Conservation (phyloP, 352 stramenopile genomes). For the Globisporangium camurandrum region DNA sequence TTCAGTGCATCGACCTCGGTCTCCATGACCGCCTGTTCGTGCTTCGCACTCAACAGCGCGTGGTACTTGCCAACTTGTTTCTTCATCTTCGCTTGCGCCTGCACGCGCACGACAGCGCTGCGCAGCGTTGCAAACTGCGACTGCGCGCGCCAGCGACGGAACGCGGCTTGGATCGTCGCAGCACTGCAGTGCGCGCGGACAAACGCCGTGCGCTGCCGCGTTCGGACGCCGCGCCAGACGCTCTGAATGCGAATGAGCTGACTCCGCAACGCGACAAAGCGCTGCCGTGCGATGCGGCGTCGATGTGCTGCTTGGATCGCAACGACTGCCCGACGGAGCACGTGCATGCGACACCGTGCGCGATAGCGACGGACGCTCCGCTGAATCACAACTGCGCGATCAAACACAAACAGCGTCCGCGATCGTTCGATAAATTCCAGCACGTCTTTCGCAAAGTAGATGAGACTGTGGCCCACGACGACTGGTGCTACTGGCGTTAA, state of each 20-base stretch:
- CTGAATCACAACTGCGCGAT: constrained; percentile 60
- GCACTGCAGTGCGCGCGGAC: constrained; percentile 52
- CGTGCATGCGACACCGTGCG: constrained; percentile 38
- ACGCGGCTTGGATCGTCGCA: constrained; percentile 48
- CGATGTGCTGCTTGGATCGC: constrained; percentile 54
- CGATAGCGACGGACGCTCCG: constrained; percentile 42
- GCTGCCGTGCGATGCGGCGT: constrained; percentile 28
- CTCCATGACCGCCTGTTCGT: constrained; percentile 71
- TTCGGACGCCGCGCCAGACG: constrained; percentile 65
- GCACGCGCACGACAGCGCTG: constrained; percentile 60
- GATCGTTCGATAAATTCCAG: constrained; percentile 87
- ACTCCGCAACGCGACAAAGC: constrained; percentile 33
- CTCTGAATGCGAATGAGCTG: constrained; percentile 58
- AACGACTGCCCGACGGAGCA: constrained; percentile 41
- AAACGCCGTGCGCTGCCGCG: constrained; percentile 41
- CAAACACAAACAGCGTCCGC: constrained; percentile 63
- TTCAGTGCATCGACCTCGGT: constrained; percentile 69
- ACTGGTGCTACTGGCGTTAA: too few species aligned
- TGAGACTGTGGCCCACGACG: constrained; percentile 80
- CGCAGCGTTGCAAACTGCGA: constrained; percentile 53
- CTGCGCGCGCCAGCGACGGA: constrained; percentile 35
- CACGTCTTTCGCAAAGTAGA: constrained; percentile 93
- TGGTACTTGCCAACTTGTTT: constrained; percentile 72
- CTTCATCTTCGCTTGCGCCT: constrained; percentile 65
- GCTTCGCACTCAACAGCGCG: constrained; percentile 41